phyloP scores from a whole-genome alignment of 2,329 filamentous ascomycete genomes.

The Penicillium italicum region DNA sequence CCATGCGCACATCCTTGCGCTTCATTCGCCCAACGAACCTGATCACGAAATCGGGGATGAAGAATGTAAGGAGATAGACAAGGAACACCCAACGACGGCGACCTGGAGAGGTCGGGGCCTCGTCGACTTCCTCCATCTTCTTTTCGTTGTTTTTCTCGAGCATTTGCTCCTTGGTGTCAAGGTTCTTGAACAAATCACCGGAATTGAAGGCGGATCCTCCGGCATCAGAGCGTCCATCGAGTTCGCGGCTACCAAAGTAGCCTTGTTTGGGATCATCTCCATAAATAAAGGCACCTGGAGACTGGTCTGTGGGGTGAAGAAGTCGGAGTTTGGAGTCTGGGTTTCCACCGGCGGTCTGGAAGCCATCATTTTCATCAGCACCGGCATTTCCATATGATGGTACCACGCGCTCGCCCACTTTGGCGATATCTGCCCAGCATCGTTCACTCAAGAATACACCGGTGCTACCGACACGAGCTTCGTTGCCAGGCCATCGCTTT shows the following conservation, averaged over 20 bases:
- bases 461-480: constrained; percentile 84
- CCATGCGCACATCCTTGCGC: constrained; percentile 84
- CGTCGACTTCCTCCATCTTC: constrained; percentile 84
- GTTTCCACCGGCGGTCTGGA: constrained; percentile 50
- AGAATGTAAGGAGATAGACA: constrained; percentile 81
- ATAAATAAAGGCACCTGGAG: constrained; percentile 61
- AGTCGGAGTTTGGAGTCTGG: constrained; percentile 55
- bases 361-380: constrained; percentile 52
- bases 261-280: constrained; percentile 70
- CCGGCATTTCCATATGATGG: constrained; percentile 60
- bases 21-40: constrained; percentile 75
- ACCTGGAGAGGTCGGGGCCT: constrained; percentile 69
- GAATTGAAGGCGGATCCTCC: constrained; percentile 85
- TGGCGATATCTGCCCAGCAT: constrained; percentile 88
- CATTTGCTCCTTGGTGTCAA: constrained; percentile 91
- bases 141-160: constrained; percentile 92
- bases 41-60: constrained; percentile 79
- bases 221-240: constrained; percentile 85
- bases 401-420: constrained; percentile 61
- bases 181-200: constrained; percentile 96
- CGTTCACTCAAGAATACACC: constrained; percentile 93
- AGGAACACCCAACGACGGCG: constrained; percentile 88
- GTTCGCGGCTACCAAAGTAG: constrained; percentile 76
- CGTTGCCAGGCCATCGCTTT: constrained; percentile 86
- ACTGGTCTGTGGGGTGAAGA: constrained; percentile 45